Base-by-base conservation (phyloP, 2,329 filamentous ascomycete genomes). In the Drechslera avenae region DNA sequence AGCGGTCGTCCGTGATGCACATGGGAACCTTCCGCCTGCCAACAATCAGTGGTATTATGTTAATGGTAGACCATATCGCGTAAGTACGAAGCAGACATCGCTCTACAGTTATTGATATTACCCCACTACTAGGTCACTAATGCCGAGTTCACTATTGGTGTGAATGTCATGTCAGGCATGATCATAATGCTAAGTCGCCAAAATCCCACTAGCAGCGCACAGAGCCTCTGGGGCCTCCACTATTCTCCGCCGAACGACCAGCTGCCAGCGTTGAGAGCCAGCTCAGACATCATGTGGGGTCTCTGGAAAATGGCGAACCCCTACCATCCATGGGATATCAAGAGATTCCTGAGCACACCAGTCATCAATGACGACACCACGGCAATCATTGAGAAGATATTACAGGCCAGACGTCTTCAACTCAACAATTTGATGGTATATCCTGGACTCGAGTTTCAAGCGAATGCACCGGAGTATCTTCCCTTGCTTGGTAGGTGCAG, bases 201-300 rank as follows among this genome's bases (percentile, higher is more conserved):
- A 6, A 47, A 43, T 17, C 57, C 54, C 3, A n/a, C 35, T 8
- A 39, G 28, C 16, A 42, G 43, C 7, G 52, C 57, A 1, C 17
- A 31, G 9, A 37, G 43, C 9, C 45, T 50, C 10, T 59, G 55
- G 55, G 12, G 32, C 1, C 35, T 46, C 18, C 1, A 18, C 0
- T 17, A 41, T 0, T 33, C 31, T 3, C 34, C 45, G 16, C 7
- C 33, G 0, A 53, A 35, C 8, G 47, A 58, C 3, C 54, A 58
- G 36, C 54, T 64, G 1, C 61, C 63, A 12, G 50, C 42, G 5
- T 46, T 66, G 2, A 36, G 43, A 2, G 36, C 48, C 2, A 49
- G 50, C 12, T 59, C 61, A 2, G 63, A 66, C 19, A 41, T 63
- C 14, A 48, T 60, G 7, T 66, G 61, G 61, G 54, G 50, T 3